Conservation (phyloP, 495 filamentous ascomycete species). For the Lichenothelia convexa region DNA sequence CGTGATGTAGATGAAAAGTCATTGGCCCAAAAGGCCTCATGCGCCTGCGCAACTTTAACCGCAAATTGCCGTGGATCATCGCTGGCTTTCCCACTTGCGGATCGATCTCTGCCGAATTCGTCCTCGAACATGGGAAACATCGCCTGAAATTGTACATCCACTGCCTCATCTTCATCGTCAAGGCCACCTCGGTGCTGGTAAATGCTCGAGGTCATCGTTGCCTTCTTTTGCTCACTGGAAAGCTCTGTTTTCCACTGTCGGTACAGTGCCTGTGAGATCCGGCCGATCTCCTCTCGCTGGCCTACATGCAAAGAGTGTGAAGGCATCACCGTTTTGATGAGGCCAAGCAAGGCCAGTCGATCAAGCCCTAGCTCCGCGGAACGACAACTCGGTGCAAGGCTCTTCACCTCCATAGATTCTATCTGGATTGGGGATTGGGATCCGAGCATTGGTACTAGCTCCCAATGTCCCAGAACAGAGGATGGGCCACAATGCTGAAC, state of each 20-base stretch:
- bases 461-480: background rate
- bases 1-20: no score
- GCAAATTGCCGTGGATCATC: constrained; percentile 29
- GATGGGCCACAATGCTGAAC: no score
- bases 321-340: background rate
- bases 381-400: no score
- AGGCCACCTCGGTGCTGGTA: constrained; percentile 65
- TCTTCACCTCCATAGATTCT: no score
- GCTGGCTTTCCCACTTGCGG: constrained; percentile 11
- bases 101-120: constrained; percentile 20
- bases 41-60: constrained; percentile 31
- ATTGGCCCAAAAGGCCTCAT: no score
- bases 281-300: background rate
- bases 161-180: constrained; percentile 56
- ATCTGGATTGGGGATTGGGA: no score
- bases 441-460: no score
- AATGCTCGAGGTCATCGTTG: constrained; percentile 48
- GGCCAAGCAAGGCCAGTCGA: background rate
- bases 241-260: constrained; percentile 59
- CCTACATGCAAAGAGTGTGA: background rate
- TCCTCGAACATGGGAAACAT: constrained; percentile 67
- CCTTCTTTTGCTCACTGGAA: constrained; percentile 50
- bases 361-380: background rate
- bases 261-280: constrained; percentile 32
- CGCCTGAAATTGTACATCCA: constrained; percentile 54